Base-by-base conservation (phyloP, 78 protist species). In the Thecamonas trahens region DNA sequence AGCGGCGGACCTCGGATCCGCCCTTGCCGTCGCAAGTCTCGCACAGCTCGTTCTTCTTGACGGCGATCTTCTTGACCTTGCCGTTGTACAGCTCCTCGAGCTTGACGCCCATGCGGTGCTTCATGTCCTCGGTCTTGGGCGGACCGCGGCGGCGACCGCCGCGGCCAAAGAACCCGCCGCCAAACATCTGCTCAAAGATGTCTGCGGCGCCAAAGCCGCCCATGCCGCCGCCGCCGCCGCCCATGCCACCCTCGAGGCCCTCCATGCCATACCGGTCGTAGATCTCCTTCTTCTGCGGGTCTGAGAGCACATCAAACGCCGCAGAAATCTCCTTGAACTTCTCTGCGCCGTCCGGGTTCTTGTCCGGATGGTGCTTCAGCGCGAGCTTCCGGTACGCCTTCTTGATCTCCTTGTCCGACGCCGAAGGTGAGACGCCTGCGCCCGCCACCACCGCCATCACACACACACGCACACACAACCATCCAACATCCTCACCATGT, bases 11-110 rank as follows among this genome's bases (percentile, higher is more conserved):
- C 34, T 32, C 55, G 62, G 64, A 50, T 57, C 67, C 58, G 14
- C 89, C 93, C 35, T 44, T 14, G 20, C 91, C 96, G 37, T 76
- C 59, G 80, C 98, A 95, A 3, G 52, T 62, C 26, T 50, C 28
- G 84, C 99, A 96, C 50, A 90, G 50, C 4, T 88, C 71, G 45
- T 76, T 47, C 66, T 89, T 74, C 54, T 71, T 83, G 34, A 94
- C 49, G 32, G 90, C 83, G 1, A 96, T 77, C 78, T 91, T 91
- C 38, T 64, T 72, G 6, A 89, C 70, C 66, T 70, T 79, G 37
- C 99, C 98, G n/a, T 77, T 93, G 92, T 93, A 94, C 55, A 96
- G 35, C 70, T 96, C 94, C 64, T 95, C 97, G 15, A 96, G 87
- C 0, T 86, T 31, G 24, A 91, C 84, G n/a, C n/a, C n/a, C n/a